Evolutionary conservation across 352 stramenopile species (phyloP).

Genomic region (Globisporangium apiculatum): DNA sequence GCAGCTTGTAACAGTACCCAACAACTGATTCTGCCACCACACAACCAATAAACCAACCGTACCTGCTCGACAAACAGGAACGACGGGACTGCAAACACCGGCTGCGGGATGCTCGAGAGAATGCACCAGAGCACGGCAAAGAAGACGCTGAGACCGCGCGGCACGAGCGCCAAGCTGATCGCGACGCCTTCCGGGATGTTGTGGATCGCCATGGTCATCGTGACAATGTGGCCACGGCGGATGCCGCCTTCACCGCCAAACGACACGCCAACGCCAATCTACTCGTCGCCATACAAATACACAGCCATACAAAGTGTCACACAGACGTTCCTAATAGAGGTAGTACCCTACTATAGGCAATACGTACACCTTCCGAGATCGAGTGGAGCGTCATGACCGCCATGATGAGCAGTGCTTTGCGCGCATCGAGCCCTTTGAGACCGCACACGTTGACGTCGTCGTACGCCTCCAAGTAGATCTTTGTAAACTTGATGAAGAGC

Average conservation of each 20-base stretch:
- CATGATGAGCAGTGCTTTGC: slow-evolving; percentile 95
- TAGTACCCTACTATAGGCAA: background rate
- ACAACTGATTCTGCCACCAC: too few relatives aligned
- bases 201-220: slow-evolving; percentile 96
- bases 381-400: slow-evolving; percentile 99
- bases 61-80: slow-evolving; percentile 86
- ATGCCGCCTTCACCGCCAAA: slow-evolving; percentile 93
- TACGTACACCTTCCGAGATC: slow-evolving; percentile 93
- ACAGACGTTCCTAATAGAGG: background rate
- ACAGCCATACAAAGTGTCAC: background rate
- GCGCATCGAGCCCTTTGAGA: slow-evolving; percentile 75
- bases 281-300: background rate
- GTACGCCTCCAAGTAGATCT: slow-evolving; percentile 92
- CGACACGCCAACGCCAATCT: slow-evolving; percentile 94
- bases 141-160: slow-evolving; percentile 86
- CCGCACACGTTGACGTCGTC: slow-evolving; percentile 91
- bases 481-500: slow-evolving; percentile 95
- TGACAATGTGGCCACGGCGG: slow-evolving; percentile 95
- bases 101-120: slow-evolving; percentile 90
- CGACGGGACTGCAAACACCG: slow-evolving; percentile 96
- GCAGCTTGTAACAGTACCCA: too few relatives aligned
- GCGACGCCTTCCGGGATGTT: slow-evolving; percentile 98
- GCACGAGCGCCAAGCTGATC: slow-evolving; percentile 93
- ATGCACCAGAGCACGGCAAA: slow-evolving; percentile 88
- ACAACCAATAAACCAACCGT: too few relatives aligned